phyloP scores from a whole-genome alignment of 2,329 filamentous ascomycete genomes.

The Alternaria arborescens region DNA sequence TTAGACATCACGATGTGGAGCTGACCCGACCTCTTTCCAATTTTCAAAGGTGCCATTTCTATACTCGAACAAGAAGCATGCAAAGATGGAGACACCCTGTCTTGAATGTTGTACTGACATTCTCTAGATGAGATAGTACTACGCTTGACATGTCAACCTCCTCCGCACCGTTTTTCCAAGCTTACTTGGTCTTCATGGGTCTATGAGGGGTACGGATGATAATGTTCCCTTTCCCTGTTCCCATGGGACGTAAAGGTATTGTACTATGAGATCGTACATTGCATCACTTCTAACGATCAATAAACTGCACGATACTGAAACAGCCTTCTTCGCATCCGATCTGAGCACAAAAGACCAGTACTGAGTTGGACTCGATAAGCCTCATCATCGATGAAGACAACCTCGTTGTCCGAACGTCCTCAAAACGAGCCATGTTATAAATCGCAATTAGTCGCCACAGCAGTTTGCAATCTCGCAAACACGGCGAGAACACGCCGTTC shows the following conservation, averaged over 20 bases:
- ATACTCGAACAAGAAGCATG: background rate
- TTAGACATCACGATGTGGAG: background rate
- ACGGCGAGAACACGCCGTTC: background rate
- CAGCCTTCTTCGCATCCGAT: background rate
- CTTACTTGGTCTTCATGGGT: background rate
- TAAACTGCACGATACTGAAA: background rate
- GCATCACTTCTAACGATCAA: background rate
- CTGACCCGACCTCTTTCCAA: background rate
- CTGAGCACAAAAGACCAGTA: background rate
- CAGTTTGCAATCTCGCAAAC: background rate
- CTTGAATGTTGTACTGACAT: background rate
- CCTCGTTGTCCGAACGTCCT: background rate
- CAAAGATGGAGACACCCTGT: background rate
- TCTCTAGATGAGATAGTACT: background rate
- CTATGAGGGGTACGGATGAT: background rate
- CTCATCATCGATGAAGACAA: background rate
- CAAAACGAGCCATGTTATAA: background rate
- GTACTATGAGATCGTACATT: background rate
- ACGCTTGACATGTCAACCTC: background rate
- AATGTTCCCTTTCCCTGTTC: background rate
- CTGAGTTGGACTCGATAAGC: background rate
- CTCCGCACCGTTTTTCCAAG: background rate
- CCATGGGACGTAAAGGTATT: background rate
- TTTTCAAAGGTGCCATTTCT: background rate
- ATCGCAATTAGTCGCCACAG: background rate